Evolutionary conservation across 331 rosid genomes (phyloP).

Genomic region (Acacia pycnantha): DNA sequence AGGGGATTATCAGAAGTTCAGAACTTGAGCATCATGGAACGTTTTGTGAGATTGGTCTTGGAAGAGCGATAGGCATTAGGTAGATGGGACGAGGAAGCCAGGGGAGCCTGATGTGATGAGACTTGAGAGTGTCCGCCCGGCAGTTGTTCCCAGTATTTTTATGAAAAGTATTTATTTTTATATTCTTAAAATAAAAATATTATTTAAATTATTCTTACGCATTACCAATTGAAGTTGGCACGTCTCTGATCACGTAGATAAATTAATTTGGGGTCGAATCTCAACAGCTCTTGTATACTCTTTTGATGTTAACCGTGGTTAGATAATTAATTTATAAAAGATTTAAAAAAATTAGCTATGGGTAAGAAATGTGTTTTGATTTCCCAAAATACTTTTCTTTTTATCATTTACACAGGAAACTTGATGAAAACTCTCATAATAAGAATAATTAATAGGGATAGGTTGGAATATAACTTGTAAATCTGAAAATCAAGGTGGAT

Average conservation of each 20-base stretch:
- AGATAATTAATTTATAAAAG: too few species aligned
- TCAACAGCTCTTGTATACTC: neutral
- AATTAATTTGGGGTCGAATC: neutral
- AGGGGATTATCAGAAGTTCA: neutral
- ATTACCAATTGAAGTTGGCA: neutral
- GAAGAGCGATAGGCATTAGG: too few species aligned
- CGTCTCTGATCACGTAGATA: neutral
- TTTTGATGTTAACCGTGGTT: too few species aligned
- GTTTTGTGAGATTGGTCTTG: neutral
- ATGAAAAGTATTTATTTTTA: neutral
- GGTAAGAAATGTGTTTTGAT: too few species aligned
- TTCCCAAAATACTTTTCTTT: too few species aligned
- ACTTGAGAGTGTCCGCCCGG: neutral
- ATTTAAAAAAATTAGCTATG: too few species aligned
- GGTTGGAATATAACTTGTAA: too few species aligned
- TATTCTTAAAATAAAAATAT: neutral
- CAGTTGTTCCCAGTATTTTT: neutral
- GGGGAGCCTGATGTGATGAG: too few species aligned
- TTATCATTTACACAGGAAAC: too few species aligned
- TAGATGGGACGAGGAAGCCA: neutral
- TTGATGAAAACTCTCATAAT: too few species aligned
- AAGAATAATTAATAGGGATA: too few species aligned
- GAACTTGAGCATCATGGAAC: neutral
- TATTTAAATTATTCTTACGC: neutral
- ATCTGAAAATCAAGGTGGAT: too few species aligned